Evolutionary conservation across 1,284 basidiomycete species (phyloP), one percentile per base, ranked within the genome.

Genomic region (Mycena sp.): DNA sequence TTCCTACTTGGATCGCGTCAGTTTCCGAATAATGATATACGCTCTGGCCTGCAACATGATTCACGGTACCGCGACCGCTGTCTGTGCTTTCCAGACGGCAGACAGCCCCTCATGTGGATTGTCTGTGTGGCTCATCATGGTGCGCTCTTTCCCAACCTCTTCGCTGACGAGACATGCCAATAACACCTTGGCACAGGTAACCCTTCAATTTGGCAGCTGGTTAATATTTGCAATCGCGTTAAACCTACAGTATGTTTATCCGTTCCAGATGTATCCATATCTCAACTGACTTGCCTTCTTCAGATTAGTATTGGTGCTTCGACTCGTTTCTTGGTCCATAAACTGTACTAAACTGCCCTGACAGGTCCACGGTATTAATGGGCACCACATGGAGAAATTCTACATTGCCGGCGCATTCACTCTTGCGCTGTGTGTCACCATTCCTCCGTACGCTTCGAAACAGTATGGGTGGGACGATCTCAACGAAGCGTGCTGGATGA

Each of bases 381-480:
- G 44, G 35, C 45, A 30, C 26, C 23, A 16, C n/a, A 46, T 58
- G 45, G 56, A 58, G 38, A 58, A 58, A 28, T 58, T 25, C 44
- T 58, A 58, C 46, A 41, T 58, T 25, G n/a, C 48, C 21, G 46
- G 46, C 45, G 44, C 56, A 21, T 26, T 35, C 19, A 23, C 21
- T 1, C n/a, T 57, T 16, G 44, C 44, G 17, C 14, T 58, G 1
- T n/a, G 32, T 16, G 56, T 58, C 4, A 46, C 56, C 4, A 28
- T 58, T 17, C 44, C 46, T 5, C 56, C 56, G 25, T 19, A 40
- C 9, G 45, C 46, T 16, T 16, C 46, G 28, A 29, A 49, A 11
- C 44, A 48, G 37, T 58, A 48, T n/a, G 56, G 56, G 6, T 58
- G 46, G 56, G 56, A 58, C 35, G n/a, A 25, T 19, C 32, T 58